Percentiles rank a stretch among this genome's conserved stretches.
Evolutionary conservation across 2,329 filamentous ascomycete genomes (phyloP).

Genomic region (Calonectria montana): DNA sequence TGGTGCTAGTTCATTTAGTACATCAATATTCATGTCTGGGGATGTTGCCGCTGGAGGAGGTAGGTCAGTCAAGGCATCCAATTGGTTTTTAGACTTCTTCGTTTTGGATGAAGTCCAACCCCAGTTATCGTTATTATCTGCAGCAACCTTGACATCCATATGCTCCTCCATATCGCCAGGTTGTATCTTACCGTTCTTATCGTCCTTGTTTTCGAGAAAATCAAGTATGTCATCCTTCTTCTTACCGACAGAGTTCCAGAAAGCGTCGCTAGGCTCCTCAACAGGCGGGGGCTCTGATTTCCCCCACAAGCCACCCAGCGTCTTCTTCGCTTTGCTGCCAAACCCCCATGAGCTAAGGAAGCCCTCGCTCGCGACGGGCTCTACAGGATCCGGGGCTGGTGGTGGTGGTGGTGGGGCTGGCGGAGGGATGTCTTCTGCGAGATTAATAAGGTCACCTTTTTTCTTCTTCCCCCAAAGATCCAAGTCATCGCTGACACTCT

Average conservation of each 20-base stretch:
- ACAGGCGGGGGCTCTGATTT: conserved; percentile 51
- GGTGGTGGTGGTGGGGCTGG: conserved; percentile 30
- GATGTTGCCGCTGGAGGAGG: conserved; percentile 62
- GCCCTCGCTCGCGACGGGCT: conserved; percentile 57
- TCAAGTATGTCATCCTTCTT: conserved; percentile 62
- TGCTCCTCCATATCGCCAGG: conserved; percentile 58
- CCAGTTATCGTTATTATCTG: conserved; percentile 58
- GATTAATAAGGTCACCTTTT: conserved; percentile 57
- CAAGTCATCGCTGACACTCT: conserved; percentile 38
- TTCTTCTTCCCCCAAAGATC: conserved; percentile 48
- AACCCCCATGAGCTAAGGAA: conserved; percentile 69
- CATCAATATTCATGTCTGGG: conserved; percentile 58
- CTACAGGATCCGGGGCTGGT: conserved; percentile 44
- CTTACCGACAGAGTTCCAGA: conserved; percentile 49
- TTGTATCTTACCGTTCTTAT: conserved; percentile 55
- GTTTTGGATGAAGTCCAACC: conserved; percentile 56
- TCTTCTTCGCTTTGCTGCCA: conserved; percentile 61
- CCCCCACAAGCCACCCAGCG: conserved; percentile 44
- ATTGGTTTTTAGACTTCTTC: conserved; percentile 56
- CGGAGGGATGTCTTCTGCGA: conserved; percentile 47
- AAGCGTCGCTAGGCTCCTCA: conserved; percentile 57
- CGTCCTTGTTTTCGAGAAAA: conserved; percentile 57
- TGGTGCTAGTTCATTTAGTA: conserved; percentile 48
- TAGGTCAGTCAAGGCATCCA: conserved; percentile 53
- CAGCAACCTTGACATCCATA: conserved; percentile 55